phyloP scores from a whole-genome alignment of 2,329 filamentous ascomycete species.

The Lachnellula suecica region DNA sequence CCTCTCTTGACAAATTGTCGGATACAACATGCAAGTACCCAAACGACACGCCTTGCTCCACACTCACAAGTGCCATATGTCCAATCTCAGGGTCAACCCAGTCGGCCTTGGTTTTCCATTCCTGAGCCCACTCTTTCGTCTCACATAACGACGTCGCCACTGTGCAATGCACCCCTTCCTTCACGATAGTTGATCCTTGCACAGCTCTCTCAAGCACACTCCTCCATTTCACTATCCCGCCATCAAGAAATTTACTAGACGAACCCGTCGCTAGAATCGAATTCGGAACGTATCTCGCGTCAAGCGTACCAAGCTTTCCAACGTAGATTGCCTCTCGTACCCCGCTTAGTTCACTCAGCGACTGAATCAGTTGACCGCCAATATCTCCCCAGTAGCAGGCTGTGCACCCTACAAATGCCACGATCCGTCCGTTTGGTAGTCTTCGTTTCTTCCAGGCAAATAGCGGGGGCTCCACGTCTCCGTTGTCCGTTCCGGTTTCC shows the following conservation, averaged over 20 bases:
- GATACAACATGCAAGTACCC: slow-evolving; percentile 1
- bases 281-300: slow-evolving; percentile 5
- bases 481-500: slow-evolving; percentile 5
- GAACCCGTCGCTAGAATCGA: slow-evolving; percentile 6
- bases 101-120: slow-evolving; percentile 7
- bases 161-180: slow-evolving; percentile 8
- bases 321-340: slow-evolving; percentile 4
- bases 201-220: slow-evolving; percentile 5
- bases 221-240: slow-evolving; percentile 1
- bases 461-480: slow-evolving; percentile 1
- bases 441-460: slow-evolving; percentile 15
- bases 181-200: neutral
- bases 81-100: slow-evolving; percentile 18
- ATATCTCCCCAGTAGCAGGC: slow-evolving; percentile 16
- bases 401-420: slow-evolving; percentile 18
- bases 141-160: slow-evolving; percentile 9
- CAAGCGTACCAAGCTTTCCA: slow-evolving; percentile 6
- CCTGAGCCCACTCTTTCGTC: slow-evolving; percentile 12
- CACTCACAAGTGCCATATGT: slow-evolving; percentile 9
- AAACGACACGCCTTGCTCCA: slow-evolving; percentile 1
- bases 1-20: neutral
- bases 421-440: slow-evolving; percentile 4
- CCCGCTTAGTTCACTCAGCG: neutral
- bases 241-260: slow-evolving; percentile 2
- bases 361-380: slow-evolving; percentile 10